These are phyloP conservation scores for Capsicum chinense DNA, from an alignment of 257 asterid species.

Conservation along the genomic window DNA sequence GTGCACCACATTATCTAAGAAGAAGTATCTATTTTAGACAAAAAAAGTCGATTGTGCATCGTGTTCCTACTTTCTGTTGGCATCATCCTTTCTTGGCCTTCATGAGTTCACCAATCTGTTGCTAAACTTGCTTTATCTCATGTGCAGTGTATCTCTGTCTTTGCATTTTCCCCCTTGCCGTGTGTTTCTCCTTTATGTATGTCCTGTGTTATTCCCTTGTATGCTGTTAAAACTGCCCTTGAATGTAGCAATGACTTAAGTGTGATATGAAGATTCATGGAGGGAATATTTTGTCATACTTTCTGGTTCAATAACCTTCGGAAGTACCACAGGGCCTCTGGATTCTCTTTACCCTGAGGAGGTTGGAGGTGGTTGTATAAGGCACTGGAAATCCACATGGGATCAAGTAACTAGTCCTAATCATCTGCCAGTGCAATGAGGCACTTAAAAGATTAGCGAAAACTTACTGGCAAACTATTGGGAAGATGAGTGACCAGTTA, in stretches of 20 bases:
- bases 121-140: no score
- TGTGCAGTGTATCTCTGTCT: no score
- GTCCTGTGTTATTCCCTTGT: no score
- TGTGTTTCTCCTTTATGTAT: no score
- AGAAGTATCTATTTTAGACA: neutral
- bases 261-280: neutral
- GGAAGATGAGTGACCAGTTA: neutral
- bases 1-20: no score
- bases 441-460: neutral
- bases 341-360: neutral
- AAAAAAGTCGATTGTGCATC: neutral
- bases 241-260: neutral
- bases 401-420: conserved; percentile 8
- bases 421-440: neutral
- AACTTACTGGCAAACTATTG: neutral
- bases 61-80: neutral
- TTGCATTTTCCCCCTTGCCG: no score
- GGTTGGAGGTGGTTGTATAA: neutral
- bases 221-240: no score
- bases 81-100: neutral
- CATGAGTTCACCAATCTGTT: no score
- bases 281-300: neutral
- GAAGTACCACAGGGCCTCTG: conserved; percentile 16
- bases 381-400: neutral
- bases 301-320: neutral